Percentiles rank a stretch among this genome's conserved stretches.
These are phyloP conservation scores for Brasilioporus rufonigricans DNA, from an alignment of 768 basidiomycete species.

Conservation along the genomic window DNA sequence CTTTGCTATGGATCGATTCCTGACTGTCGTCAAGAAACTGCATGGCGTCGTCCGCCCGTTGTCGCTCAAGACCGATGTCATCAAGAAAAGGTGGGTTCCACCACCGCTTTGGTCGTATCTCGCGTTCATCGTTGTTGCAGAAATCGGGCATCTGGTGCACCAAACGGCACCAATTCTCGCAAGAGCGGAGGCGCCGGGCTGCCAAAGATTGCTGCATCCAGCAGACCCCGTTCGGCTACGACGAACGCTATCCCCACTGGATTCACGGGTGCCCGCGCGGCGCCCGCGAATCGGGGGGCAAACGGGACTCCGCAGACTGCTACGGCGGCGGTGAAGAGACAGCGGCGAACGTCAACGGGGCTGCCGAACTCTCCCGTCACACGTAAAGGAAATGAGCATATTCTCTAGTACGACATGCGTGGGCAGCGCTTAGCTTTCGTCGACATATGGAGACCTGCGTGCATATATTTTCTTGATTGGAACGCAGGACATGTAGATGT, in stretches of 20 bases:
- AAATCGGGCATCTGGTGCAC: slow-evolving; percentile 78
- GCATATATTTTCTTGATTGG: slow-evolving; percentile 33
- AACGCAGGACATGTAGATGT: slow-evolving; percentile 34
- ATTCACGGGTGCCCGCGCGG: slow-evolving; percentile 39
- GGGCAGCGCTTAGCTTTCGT: slow-evolving; percentile 2
- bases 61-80: slow-evolving; percentile 94
- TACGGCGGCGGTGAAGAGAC: slow-evolving; percentile 64
- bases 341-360: slow-evolving; percentile 72
- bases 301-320: slow-evolving; percentile 20
- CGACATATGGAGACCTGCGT: slow-evolving; percentile 19
- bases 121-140: slow-evolving; percentile 35
- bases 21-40: slow-evolving; percentile 64
- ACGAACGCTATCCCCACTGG: slow-evolving; percentile 56
- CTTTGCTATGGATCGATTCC: slow-evolving; percentile 7
- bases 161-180: slow-evolving; percentile 56
- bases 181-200: slow-evolving; percentile 53
- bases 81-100: slow-evolving; percentile 81
- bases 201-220: slow-evolving; percentile 75
- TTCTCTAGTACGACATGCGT: slow-evolving; percentile 7
- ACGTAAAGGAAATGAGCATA: slow-evolving; percentile 28
- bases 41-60: slow-evolving; percentile 94
- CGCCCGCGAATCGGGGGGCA: slow-evolving; percentile 30
- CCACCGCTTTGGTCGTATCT: neutral
- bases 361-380: slow-evolving; percentile 39
- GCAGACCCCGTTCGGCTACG: slow-evolving; percentile 68